Base-by-base conservation (phyloP, 202 grass and related monocot genomes). In the Panicum virgatum region DNA sequence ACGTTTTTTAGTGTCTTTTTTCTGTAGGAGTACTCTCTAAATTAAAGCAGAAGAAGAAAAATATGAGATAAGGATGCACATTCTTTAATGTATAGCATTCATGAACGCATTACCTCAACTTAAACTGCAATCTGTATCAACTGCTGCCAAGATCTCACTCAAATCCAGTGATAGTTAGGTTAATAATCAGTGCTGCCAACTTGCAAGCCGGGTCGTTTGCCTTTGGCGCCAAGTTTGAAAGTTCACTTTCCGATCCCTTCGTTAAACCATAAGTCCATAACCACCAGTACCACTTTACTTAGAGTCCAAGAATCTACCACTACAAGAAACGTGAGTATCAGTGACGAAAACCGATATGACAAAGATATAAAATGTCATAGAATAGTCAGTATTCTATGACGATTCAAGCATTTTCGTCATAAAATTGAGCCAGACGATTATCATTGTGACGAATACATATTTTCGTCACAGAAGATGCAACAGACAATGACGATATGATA, bases 161-260 rank as follows among this genome's bases (percentile, higher is more conserved):
- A 74, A 80, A 86, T 30, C 19, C 14, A 59, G 37, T 73, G 48
- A 36, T 18, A 25, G 47, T 63, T 86, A 74, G 69, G 68, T 5
- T 80, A 54, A 65, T 80, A 54, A 65, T 74, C 68, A 72, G 54
- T 42, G 56, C 34, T 85, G 38, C 51, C 65, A 39, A 57, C 59
- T 58, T 85, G 67, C 60, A 73, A 32, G 20, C 57, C 23, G 34
- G 20, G 44, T 27, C 23, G 76, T 66, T 75, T 86, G 50, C 77
- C 69, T 80, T 81, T 68, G 84, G 77, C 77, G 77, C 60, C 77
- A 80, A 80, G 50, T 81, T 80, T 80, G 4, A 78, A 85, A 52
- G 12, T 50, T 85, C n/a, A 30, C 42, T 62, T 85, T 32, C 38
- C 10, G 9, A 63, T 63, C 16, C 15, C 22, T 27, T 53, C 65